These are phyloP conservation scores for Ustilago lituana DNA, from an alignment of 1,284 basidiomycete genomes.

Conservation along the genomic window DNA sequence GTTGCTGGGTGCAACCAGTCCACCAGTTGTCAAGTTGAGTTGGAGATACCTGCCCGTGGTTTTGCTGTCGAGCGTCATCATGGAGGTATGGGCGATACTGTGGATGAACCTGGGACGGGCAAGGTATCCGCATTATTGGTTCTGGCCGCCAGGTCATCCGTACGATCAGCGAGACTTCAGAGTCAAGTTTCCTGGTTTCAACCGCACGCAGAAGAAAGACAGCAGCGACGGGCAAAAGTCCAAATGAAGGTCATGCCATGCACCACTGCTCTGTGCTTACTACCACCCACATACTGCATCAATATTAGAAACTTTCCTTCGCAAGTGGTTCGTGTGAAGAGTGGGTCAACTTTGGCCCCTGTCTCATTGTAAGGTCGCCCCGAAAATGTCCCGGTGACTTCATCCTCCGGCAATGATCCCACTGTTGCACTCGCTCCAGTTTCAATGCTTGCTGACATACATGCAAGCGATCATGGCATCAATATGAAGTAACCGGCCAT, in stretches of 20 bases:
- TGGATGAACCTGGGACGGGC: conserved; percentile 53
- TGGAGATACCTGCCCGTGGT: conserved; percentile 50
- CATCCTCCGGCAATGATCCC: too few relatives aligned
- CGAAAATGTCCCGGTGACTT: too few relatives aligned
- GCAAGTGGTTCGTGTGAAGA: too few relatives aligned
- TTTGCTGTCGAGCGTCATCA: conserved; percentile 41
- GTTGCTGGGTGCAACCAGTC: conserved; percentile 38
- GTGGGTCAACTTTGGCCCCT: too few relatives aligned
- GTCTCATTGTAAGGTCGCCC: too few relatives aligned
- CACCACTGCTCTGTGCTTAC: not conserved
- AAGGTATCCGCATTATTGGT: conserved; percentile 36
- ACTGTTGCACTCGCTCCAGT: too few relatives aligned
- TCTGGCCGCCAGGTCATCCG: conserved; percentile 23
- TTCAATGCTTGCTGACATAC: too few relatives aligned
- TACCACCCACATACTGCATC: too few relatives aligned
- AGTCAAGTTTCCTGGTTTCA: conserved; percentile 24
- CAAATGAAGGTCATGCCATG: not conserved
- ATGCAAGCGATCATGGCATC: too few relatives aligned
- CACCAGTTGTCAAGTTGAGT: conserved; percentile 38
- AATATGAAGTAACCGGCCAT: too few relatives aligned
- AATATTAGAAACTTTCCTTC: too few relatives aligned
- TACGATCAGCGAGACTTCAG: conserved; percentile 21
- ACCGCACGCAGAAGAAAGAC: not conserved
- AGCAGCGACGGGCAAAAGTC: conserved; percentile 5
- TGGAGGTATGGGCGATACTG: conserved; percentile 47